Base-by-base conservation (phyloP, 2,329 filamentous ascomycete species). In the Phyllosticta citrichinensis region DNA sequence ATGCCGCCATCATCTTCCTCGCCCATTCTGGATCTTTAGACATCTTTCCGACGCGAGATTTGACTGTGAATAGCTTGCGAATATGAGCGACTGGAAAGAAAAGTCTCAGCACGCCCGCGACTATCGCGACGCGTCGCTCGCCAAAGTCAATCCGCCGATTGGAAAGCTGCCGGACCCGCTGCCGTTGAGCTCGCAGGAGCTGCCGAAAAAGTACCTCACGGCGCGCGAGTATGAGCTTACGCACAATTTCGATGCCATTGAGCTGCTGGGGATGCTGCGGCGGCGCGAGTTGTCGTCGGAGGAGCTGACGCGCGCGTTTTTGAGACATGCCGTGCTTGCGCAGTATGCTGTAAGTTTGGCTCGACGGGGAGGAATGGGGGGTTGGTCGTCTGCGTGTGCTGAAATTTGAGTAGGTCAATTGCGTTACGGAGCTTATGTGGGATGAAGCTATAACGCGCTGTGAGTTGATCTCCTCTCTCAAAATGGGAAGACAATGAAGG, bases 341-440 rank as follows among this genome's bases (percentile, higher is more conserved):
- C 53, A 55, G n/a, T 57, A 57, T 33, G 24, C 53, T 9, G 53
- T 55, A 30, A 19, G 24, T 10, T 19, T n/a, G 11, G 6, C 12
- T 27, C 4, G 5, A 54, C 22, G 22, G 14, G 22, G 5, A 24
- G 11, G 2, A 12, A 1, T 40, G 12, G 12, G 52, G 14, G 10
- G 17, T 27, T 4, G 14, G 10, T 6, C n/a, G n/a, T n/a, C n/a
- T n/a, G n/a, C n/a, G n/a, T 10, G 25, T 6, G 53, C 20, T 27
- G 8, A 24, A 6, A 55, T n/a, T 17, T 9, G 10, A 22, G 40
- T 14, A 30, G 53, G 74, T 70, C 19, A 75, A 74, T 55, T 75
- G 73, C 57, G 67, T 75, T 19, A 74, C 74, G 12, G 73, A 75
- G 60, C 73, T 75, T 22, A 67, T 75, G 59, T 75, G 74, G 56